These are phyloP conservation scores for Populus alba DNA, from an alignment of 345 rosid genomes.

Conservation along the genomic window DNA sequence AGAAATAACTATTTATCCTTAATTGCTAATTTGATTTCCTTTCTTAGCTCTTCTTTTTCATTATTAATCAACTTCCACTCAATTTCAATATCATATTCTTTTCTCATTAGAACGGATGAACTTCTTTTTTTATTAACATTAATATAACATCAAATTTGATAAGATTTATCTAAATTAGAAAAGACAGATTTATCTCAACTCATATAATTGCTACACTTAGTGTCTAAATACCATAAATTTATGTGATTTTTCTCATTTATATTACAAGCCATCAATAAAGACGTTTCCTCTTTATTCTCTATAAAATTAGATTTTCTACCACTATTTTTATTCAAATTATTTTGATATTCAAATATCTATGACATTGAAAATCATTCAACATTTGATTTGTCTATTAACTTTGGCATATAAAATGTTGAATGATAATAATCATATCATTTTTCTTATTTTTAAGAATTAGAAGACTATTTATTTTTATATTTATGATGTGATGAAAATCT, in stretches of 20 bases:
- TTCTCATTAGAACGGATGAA: too few relatives aligned
- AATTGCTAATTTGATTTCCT: fast-evolving
- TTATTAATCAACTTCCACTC: too few relatives aligned
- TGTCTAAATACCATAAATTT: neutral
- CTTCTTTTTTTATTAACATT: too few relatives aligned
- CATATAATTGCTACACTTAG: neutral
- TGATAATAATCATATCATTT: too few relatives aligned
- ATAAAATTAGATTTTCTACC: neutral
- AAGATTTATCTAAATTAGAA: fast-evolving
- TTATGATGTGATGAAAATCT: too few relatives aligned
- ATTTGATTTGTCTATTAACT: neutral
- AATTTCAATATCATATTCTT: too few relatives aligned
- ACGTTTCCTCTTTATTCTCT: neutral
- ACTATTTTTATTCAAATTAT: neutral
- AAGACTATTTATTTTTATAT: too few relatives aligned
- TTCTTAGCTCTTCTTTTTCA: too few relatives aligned
- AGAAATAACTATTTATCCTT: too few relatives aligned
- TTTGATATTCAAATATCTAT: neutral
- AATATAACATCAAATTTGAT: neutral
- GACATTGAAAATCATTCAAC: neutral
- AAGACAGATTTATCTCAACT: neutral
- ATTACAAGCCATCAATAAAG: neutral
- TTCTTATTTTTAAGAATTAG: too few relatives aligned
- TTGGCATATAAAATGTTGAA: too few relatives aligned
- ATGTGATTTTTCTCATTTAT: neutral